Evolutionary conservation across 768 basidiomycete genomes (phyloP), one percentile per base, ranked within the genome.

Genomic region (Cubamyces lactineus): DNA sequence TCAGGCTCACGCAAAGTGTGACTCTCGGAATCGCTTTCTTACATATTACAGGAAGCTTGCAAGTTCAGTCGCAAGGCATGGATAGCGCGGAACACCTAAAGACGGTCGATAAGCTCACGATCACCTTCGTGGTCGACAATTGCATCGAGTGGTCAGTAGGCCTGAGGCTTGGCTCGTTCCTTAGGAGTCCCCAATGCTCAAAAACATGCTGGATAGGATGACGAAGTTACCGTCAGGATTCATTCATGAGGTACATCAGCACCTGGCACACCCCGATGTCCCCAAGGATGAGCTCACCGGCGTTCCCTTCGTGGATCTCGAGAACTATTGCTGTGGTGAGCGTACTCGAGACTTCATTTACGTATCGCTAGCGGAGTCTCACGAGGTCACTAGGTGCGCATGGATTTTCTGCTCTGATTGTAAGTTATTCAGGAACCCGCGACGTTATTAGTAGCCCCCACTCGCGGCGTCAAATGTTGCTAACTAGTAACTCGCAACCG

Each of bases 361-460:
- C 17, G 58, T 4, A 41, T 40, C n/a, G 28, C 28, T 28, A 34
- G 3, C 24, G 26, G 28, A 42, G 16, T n/a, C 43, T 26, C 40
- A 17, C 23, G 41, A 6, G 17, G 15, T 15, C 7, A 42, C 5
- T 15, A 87, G 91, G 91, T 5, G 92, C 92, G 1, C 92, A 94
- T 75, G 92, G 92, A 0, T 88, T 94, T 67, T 84, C 91, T n/a
- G 86, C 85, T 34, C 77, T 94, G 48, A 86, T 95, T 65, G 91
- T 92, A 71, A 67, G 83, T 68, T 5, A 28, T 28, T 3, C 7
- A 7, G 28, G 4, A 28, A 3, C 28, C 28, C 28, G 28, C 28
- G 28, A 28, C 28, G 28, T 28, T 30, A 9, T 28, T 12, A 34
- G 1, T 24, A 5, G n/a, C 38, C 19, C 28, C 15, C 9, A 28